Evolutionary conservation across 345 rosid species (phyloP).

Genomic region (Iberis pinnata): DNA sequence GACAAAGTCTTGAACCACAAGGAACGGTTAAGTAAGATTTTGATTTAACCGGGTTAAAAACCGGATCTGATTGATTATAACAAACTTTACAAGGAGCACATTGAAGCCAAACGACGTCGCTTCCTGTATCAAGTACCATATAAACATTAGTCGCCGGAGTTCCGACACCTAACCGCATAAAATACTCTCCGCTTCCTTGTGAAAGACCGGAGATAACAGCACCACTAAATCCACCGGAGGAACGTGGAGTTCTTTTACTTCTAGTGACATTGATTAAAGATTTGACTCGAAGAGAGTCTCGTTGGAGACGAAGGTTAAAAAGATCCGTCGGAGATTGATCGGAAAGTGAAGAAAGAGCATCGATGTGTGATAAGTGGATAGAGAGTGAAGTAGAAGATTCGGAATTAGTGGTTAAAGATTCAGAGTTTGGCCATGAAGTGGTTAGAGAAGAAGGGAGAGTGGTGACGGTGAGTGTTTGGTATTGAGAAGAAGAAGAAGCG

Average conservation of each 20-base stretch:
- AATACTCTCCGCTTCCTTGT: slow-evolving; percentile 92
- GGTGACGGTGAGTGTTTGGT: slow-evolving; percentile 40
- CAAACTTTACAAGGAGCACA: slow-evolving; percentile 84
- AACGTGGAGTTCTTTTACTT: slow-evolving; percentile 15
- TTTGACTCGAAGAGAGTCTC: slow-evolving; percentile 56
- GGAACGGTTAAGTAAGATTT: slow-evolving; percentile 45
- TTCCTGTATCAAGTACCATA: slow-evolving; percentile 91
- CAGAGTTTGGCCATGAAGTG: slow-evolving; percentile 38
- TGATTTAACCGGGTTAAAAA: slow-evolving; percentile 67
- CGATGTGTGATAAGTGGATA: slow-evolving; percentile 53
- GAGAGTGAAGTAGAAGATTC: slow-evolving; percentile 33
- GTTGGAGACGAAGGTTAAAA: slow-evolving; percentile 54
- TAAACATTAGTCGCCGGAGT: slow-evolving; percentile 65
- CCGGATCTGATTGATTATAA: slow-evolving; percentile 73
- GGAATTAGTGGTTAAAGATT: slow-evolving; percentile 10
- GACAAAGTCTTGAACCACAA: slow-evolving; percentile 58
- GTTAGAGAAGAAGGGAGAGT: slow-evolving; percentile 42
- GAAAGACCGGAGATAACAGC: slow-evolving; percentile 75
- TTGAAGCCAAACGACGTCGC: slow-evolving; percentile 93
- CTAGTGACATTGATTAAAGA: slow-evolving; percentile 26
- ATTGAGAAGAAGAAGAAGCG: slow-evolving; percentile 25
- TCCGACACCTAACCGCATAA: slow-evolving; percentile 84
- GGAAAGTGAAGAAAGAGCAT: slow-evolving; percentile 44
- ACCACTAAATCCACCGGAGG: slow-evolving; percentile 50
- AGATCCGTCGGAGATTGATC: slow-evolving; percentile 46